Evolutionary conservation across 768 basidiomycete genomes (phyloP).

Genomic region (Agaricus sinodeliciosus): DNA sequence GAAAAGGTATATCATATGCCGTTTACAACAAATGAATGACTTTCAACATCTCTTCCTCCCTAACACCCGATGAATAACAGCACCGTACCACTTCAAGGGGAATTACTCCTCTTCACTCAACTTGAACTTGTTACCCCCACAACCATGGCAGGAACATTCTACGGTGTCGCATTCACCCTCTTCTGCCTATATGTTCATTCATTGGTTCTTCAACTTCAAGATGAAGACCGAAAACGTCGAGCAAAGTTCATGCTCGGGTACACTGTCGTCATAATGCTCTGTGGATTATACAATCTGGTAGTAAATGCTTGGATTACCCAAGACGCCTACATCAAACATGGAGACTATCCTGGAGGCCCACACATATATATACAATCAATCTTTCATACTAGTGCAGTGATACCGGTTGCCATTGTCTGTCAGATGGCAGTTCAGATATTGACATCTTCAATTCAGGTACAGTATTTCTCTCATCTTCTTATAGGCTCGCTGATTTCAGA

Average conservation of each 20-base stretch:
- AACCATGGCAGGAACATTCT: neutral
- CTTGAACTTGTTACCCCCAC: neutral
- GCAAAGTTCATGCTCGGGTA: neutral
- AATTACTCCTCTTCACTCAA: neutral
- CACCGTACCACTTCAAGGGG: no score
- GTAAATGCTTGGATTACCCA: neutral
- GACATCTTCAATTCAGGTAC: neutral
- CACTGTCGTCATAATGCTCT: neutral
- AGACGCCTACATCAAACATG: neutral
- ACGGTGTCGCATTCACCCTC: neutral
- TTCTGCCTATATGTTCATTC: neutral
- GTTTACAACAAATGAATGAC: no score
- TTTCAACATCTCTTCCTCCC: no score
- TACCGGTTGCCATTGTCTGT: neutral
- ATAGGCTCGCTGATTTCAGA: neutral
- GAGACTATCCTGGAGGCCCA: neutral
- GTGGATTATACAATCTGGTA: neutral
- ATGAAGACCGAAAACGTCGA: neutral
- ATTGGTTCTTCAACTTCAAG: neutral
- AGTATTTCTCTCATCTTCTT: neutral
- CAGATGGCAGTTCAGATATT: neutral
- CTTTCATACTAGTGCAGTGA: neutral
- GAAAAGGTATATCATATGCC: no score
- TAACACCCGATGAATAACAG: neutral
- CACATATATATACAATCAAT: neutral